These are phyloP conservation scores for Sugiyamaella pinicola DNA, from an alignment of 1,139 yeast genomes.

Conservation along the genomic window DNA sequence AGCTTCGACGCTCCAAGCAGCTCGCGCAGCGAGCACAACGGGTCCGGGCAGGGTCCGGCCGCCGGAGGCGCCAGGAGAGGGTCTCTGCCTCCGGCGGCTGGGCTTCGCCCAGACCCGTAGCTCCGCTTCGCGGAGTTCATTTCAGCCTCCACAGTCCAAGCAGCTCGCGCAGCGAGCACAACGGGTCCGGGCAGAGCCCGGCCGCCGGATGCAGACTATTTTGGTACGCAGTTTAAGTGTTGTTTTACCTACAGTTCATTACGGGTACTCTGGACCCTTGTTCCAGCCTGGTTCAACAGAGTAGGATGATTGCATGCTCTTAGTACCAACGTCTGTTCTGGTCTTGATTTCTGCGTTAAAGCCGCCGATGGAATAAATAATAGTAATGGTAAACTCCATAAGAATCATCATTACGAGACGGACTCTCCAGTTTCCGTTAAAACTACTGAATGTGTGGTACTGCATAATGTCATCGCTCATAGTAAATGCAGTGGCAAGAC, in stretches of 20 bases:
- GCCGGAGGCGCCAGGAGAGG: no score
- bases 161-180: no score
- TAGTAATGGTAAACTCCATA: slow-evolving; percentile 22
- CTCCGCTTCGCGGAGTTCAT: no score
- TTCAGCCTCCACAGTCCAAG: no score
- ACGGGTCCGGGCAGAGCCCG: neutral
- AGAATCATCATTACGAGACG: slow-evolving; percentile 24
- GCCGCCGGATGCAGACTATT: neutral
- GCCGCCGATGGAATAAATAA: slow-evolving; percentile 17
- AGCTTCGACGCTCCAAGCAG: no score
- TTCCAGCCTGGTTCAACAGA: neutral
- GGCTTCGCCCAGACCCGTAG: no score
- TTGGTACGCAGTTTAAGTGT: neutral
- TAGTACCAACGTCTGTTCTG: neutral
- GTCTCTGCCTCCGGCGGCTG: no score
- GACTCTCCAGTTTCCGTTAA: slow-evolving; percentile 26
- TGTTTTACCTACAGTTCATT: neutral
- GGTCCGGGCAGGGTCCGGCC: no score
- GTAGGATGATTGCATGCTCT: neutral
- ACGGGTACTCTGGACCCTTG: neutral
- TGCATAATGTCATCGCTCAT: slow-evolving; percentile 11
- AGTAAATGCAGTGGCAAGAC: slow-evolving; percentile 22
- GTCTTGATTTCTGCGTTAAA: slow-evolving; percentile 4
- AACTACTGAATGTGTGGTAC: slow-evolving; percentile 24
- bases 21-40: no score